Evolutionary conservation across 176 grass and related monocot genomes (phyloP).

Genomic region (Themeda triandra): DNA sequence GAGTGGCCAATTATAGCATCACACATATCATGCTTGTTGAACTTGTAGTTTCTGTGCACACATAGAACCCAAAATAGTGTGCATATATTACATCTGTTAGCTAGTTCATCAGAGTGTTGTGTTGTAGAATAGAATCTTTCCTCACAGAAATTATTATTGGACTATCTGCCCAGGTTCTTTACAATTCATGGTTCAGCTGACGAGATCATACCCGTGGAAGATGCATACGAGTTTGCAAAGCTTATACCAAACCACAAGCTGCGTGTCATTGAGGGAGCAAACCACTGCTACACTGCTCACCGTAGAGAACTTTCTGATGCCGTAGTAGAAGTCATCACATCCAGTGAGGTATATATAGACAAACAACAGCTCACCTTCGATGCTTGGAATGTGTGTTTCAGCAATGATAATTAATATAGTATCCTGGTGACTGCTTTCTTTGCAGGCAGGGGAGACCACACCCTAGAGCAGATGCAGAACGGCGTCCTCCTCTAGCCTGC

Average conservation of each 20-base stretch:
- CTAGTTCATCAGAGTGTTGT: not conserved
- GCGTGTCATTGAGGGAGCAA: slow-evolving; percentile 68
- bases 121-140: not conserved
- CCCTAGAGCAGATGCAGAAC: not conserved
- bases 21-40: slow-evolving; percentile 1
- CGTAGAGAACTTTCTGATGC: slow-evolving; percentile 51
- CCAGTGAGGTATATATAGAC: slow-evolving; percentile 30
- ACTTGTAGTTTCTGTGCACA: not conserved
- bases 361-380: not conserved
- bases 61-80: not conserved
- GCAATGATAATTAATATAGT: too few species aligned
- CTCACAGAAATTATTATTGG: not conserved
- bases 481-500: not conserved
- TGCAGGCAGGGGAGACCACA: slow-evolving; percentile 1
- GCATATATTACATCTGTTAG: not conserved
- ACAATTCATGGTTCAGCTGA: slow-evolving; percentile 84
- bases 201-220: slow-evolving; percentile 65
- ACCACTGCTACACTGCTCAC: slow-evolving; percentile 80
- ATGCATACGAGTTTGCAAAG: slow-evolving; percentile 81
- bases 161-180: slow-evolving; percentile 52
- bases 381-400: not conserved
- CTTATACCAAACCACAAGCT: slow-evolving; percentile 75
- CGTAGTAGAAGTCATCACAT: slow-evolving; percentile 52
- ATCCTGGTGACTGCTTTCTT: not conserved
- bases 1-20: not conserved